Evolutionary conservation across 2,329 filamentous ascomycete species (phyloP).

Genomic region (Colletotrichum liaoningense): DNA sequence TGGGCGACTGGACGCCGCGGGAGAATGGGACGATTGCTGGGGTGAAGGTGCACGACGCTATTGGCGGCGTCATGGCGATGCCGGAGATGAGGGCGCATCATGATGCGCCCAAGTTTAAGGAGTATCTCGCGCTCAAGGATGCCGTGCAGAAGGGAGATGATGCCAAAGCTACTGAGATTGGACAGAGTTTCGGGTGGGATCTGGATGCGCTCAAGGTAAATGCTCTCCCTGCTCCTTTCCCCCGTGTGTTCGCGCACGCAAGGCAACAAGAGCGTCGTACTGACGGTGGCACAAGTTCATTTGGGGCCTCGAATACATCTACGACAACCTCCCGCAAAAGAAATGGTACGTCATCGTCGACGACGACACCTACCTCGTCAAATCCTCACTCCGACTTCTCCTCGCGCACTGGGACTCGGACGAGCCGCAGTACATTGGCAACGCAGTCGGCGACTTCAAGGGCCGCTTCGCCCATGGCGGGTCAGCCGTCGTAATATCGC

Average conservation of each 20-base stretch:
- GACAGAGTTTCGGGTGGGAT: constrained; percentile 58
- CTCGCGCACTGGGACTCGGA: constrained; percentile 61
- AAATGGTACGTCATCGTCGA: constrained; percentile 70
- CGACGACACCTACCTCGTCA: constrained; percentile 67
- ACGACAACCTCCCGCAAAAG: constrained; percentile 61
- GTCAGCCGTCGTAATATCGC: constrained; percentile 64
- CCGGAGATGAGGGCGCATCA: constrained; percentile 45
- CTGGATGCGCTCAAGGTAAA: constrained; percentile 61
- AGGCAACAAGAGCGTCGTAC: not conserved
- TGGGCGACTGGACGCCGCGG: constrained; percentile 61
- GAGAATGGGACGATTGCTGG: constrained; percentile 47
- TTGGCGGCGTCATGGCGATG: constrained; percentile 47
- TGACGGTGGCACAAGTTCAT: constrained; percentile 56
- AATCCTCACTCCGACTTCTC: constrained; percentile 58
- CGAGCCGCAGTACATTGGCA: constrained; percentile 63
- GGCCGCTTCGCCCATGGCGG: constrained; percentile 68
- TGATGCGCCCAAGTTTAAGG: constrained; percentile 48
- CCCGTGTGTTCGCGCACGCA: constrained; percentile 1
- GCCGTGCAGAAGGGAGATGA: constrained; percentile 53
- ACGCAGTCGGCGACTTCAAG: constrained; percentile 67
- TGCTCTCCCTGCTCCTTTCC: not conserved
- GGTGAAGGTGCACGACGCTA: constrained; percentile 54
- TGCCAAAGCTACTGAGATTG: constrained; percentile 49
- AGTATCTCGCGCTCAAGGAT: constrained; percentile 52
- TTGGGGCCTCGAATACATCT: constrained; percentile 64